These are phyloP conservation scores for Podaxis mareebaensis DNA, from an alignment of 768 basidiomycete genomes.

Conservation along the genomic window DNA sequence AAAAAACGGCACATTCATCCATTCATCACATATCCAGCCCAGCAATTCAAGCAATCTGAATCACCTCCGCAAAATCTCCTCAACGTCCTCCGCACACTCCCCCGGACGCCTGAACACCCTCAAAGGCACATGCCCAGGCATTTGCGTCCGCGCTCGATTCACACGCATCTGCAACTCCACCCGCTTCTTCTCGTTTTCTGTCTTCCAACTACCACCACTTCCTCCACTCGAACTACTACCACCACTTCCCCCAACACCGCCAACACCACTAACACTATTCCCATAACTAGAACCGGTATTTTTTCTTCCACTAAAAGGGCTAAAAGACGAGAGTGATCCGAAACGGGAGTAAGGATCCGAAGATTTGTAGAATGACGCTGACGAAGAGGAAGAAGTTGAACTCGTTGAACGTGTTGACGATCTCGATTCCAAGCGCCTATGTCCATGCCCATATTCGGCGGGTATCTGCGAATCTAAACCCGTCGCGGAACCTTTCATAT, in stretches of 20 bases:
- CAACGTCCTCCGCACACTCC: constrained; percentile 67
- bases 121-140: constrained; percentile 58
- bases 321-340: not conserved
- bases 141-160: constrained; percentile 57
- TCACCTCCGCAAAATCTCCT: constrained; percentile 37
- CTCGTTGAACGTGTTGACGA: constrained; percentile 1
- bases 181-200: constrained; percentile 49
- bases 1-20: not conserved
- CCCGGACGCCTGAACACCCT: constrained; percentile 67
- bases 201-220: constrained; percentile 29
- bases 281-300: not conserved
- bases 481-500: not conserved
- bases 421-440: not conserved
- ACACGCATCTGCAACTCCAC: constrained; percentile 64
- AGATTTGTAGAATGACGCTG: not conserved
- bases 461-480: not conserved
- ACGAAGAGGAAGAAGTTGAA: not conserved
- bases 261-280: not conserved
- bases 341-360: not conserved
- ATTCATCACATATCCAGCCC: not conserved
- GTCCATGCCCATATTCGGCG: not conserved
- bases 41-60: constrained; percentile 3
- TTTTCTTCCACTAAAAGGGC: not conserved
- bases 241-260: not conserved
- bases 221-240: constrained; percentile 2